phyloP scores from a whole-genome alignment of 139 green algal genomes.

The Coelastrella sp. region DNA sequence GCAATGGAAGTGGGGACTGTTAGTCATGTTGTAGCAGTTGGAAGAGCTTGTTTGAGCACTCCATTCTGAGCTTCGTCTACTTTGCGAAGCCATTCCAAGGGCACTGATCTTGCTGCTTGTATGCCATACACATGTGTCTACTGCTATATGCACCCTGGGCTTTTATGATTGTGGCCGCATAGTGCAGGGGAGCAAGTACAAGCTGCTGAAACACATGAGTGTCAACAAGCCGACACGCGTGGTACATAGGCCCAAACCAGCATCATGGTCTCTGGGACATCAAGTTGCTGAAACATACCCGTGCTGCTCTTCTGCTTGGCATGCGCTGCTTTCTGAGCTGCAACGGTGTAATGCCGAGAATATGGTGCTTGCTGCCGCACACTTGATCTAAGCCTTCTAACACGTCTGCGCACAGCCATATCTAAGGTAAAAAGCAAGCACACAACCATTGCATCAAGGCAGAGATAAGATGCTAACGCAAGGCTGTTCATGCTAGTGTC shows the following conservation, averaged over 20 bases:
- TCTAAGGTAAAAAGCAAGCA: too few species aligned
- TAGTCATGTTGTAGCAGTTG: not conserved
- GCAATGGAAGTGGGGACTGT: not conserved
- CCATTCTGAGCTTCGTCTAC: not conserved
- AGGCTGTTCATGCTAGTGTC: too few species aligned
- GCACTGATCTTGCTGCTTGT: too few species aligned
- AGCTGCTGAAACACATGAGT: too few species aligned
- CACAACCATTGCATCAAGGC: too few species aligned
- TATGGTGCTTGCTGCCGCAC: conserved; percentile 10
- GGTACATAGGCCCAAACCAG: not conserved
- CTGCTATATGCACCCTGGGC: too few species aligned
- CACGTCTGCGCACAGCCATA: too few species aligned
- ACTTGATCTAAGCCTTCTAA: not conserved
- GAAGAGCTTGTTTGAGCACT: not conserved
- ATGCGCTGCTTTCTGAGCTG: not conserved
- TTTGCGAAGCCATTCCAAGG: too few species aligned
- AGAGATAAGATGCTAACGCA: too few species aligned
- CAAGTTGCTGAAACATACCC: not conserved
- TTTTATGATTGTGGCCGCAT: too few species aligned
- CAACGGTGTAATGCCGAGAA: conserved; percentile 7
- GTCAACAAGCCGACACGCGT: not conserved
- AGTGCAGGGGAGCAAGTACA: too few species aligned
- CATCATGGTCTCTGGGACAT: not conserved
- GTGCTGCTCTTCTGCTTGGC: conserved; percentile 27
- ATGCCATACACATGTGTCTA: too few species aligned